A percentile compares a stretch with the other conserved stretches of the same genome.
Evolutionary conservation across 352 stramenopile genomes (phyloP).

Genomic region (Globisporangium megalacanthum): DNA sequence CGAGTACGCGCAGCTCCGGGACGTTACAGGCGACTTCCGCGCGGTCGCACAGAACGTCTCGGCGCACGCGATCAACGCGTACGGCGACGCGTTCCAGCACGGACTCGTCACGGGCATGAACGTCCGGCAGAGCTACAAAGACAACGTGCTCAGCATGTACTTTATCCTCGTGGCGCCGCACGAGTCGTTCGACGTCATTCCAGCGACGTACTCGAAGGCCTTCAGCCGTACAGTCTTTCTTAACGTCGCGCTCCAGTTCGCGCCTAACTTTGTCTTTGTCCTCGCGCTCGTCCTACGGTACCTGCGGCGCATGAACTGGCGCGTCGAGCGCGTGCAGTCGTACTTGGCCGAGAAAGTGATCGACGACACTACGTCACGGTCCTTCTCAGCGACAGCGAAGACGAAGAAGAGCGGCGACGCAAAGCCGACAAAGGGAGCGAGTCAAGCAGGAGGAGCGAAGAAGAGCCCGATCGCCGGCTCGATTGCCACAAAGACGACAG

Average conservation of each 20-base stretch:
- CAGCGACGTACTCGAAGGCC: constrained; percentile 66
- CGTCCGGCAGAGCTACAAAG: constrained; percentile 42
- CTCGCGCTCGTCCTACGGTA: constrained; percentile 46
- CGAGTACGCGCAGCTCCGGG: constrained; percentile 63
- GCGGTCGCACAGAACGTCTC: constrained; percentile 59
- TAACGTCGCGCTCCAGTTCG: constrained; percentile 52
- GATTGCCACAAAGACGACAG: constrained; percentile 2
- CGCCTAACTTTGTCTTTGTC: constrained; percentile 39
- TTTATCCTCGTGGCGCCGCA: constrained; percentile 69
- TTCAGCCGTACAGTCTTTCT: constrained; percentile 61
- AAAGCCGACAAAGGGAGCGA: constrained; percentile 1
- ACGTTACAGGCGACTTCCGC: constrained; percentile 53
- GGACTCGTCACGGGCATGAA: constrained; percentile 65
- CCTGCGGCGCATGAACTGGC: constrained; percentile 73
- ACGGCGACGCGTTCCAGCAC: constrained; percentile 50
- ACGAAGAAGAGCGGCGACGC: no score
- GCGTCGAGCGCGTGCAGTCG: constrained; percentile 70
- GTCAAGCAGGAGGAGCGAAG: constrained; percentile 8
- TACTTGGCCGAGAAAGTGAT: constrained; percentile 65
- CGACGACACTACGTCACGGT: neutral
- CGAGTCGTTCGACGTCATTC: constrained; percentile 49
- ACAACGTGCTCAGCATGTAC: constrained; percentile 77
- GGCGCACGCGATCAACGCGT: constrained; percentile 63
- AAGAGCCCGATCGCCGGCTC: neutral
- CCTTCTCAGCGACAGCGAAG: no score